Evolutionary conservation across 805 yeast genomes (phyloP).

Genomic region (Kockiozyma suomiensis): DNA sequence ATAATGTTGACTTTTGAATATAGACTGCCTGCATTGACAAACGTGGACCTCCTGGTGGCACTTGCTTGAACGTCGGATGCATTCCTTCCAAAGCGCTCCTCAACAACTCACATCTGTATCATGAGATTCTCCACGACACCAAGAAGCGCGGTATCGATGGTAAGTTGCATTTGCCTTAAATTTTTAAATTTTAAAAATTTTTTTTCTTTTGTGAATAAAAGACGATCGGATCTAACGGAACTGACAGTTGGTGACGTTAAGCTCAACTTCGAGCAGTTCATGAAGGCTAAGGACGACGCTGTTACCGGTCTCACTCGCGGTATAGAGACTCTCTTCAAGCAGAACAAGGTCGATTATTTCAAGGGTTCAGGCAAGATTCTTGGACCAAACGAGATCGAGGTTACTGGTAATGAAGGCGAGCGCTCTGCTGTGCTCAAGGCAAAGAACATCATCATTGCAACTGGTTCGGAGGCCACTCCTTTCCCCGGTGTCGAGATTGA

Average conservation of each 20-base stretch:
- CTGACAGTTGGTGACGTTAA: conserved; percentile 56
- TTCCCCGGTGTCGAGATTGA: conserved; percentile 98
- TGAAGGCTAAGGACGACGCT: conserved; percentile 88
- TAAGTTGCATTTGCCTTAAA: too few species aligned
- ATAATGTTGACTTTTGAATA: not conserved
- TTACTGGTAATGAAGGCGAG: conserved; percentile 83
- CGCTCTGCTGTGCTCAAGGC: conserved; percentile 75
- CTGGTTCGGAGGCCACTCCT: conserved; percentile 98
- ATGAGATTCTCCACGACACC: conserved; percentile 83
- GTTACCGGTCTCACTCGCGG: conserved; percentile 92
- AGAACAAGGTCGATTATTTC: conserved; percentile 90
- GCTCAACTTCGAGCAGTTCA: conserved; percentile 76
- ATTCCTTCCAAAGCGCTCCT: conserved; percentile 95
- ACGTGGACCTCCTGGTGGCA: conserved; percentile 96
- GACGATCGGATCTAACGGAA: not conserved
- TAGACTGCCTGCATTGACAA: conserved; percentile 93
- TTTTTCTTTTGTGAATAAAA: too few species aligned
- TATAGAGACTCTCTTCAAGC: conserved; percentile 91
- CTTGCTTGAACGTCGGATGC: conserved; percentile 98
- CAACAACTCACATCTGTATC: conserved; percentile 92
- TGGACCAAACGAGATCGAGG: conserved; percentile 74
- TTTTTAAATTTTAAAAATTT: too few species aligned
- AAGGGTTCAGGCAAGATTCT: conserved; percentile 91
- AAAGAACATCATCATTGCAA: conserved; percentile 89
- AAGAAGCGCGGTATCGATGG: conserved; percentile 88